Evolutionary conservation across 768 basidiomycete genomes (phyloP), one percentile per base, ranked within the genome.

Genomic region (Rhodocollybia butyracea): DNA sequence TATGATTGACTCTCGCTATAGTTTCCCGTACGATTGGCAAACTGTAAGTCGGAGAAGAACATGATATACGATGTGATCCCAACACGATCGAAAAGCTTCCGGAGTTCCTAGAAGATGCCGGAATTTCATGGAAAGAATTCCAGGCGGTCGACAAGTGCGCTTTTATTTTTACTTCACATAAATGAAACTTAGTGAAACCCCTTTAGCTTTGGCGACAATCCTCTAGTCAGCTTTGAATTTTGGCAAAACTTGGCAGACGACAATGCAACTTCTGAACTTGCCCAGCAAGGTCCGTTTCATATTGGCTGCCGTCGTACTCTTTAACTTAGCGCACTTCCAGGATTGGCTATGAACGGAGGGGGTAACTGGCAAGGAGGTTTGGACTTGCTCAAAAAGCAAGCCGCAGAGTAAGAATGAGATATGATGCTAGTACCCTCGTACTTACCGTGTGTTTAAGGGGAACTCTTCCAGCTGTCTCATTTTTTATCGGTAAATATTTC

Each of bases 321-420:
- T n/a, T 2, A 41, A 12, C 17, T 5, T 53, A 30, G 3, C 17
- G 4, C 3, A 10, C 5, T 24, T n/a, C 24, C 30, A 54, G 53
- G 53, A 1, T 27, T 54, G 21, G 53, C 53, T 2, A 54, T 54
- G 53, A 45, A 43, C 17, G 53, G 53, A 34, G 43, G 53, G 22
- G 53, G 53, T 19, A 54, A 54, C 24, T 54, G 53, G 53, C 53
- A 54, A 54, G 53, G 53, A 7, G 53, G 53, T 3, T 45, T 54
- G 5, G 53, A 54, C 15, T n/a, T 45, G 42, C 26, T 54, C 4
- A 54, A 54, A 32, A 54, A 42, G 32, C 31, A 54, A 34, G 53
- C 53, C 15, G 42, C 53, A 10, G 52, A 41, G 52, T 54, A 54
- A 1, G 52, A 27, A 22, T 21, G 11, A n/a, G 5, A 2, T 13